A percentile compares a stretch with the other conserved stretches of the same genome.
Conservation (phyloP, 106 monocot genomes). For the Dioscorea zingiberensis region DNA sequence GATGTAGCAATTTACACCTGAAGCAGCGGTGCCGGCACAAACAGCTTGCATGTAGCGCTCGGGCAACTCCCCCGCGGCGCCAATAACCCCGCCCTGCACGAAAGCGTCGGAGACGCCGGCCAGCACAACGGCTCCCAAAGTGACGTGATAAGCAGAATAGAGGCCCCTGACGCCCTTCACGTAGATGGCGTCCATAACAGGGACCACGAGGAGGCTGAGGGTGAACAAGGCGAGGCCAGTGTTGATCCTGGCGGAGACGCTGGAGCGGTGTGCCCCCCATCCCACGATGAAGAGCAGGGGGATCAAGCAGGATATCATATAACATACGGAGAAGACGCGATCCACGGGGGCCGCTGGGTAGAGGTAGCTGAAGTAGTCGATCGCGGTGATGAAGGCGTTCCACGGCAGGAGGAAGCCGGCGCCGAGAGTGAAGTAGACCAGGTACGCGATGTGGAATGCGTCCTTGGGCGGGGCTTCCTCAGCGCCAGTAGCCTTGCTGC, state of each 20-base stretch:
- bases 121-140: conserved; percentile 44
- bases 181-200: conserved; percentile 52
- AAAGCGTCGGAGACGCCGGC: conserved; percentile 64
- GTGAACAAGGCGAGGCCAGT: conserved; percentile 57
- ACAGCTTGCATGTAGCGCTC: conserved; percentile 91
- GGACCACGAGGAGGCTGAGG: conserved; percentile 48
- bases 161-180: conserved; percentile 39
- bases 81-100: conserved; percentile 75
- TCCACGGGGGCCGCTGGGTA: conserved; percentile 70
- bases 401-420: conserved; percentile 86
- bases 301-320: conserved; percentile 67
- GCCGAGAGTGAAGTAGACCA: conserved; percentile 73
- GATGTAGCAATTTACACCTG: conserved; percentile 29
- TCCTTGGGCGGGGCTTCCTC: conserved; percentile 35
- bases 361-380: conserved; percentile 94
- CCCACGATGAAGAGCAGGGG: conserved; percentile 53
- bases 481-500: neutral
- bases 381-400: conserved; percentile 97
- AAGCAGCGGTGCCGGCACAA: conserved; percentile 73
- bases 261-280: conserved; percentile 39
- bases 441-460: conserved; percentile 57
- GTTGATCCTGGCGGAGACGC: conserved; percentile 61
- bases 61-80: conserved; percentile 74
- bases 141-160: conserved; percentile 54
- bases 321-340: conserved; percentile 83